Conservation (phyloP, 257 asterid genomes). For the Agastache rugosa region DNA sequence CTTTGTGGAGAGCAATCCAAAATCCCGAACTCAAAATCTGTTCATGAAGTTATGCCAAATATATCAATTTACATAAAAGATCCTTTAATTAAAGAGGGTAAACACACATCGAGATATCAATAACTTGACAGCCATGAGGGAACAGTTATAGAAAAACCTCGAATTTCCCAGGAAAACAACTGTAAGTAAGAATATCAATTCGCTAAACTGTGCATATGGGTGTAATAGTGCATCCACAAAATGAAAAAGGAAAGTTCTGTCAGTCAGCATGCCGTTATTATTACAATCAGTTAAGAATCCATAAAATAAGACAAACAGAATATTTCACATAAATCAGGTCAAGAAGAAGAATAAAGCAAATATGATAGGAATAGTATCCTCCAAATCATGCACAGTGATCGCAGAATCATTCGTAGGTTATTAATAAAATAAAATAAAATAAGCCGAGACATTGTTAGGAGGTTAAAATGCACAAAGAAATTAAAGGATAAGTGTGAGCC, state of each 20-base stretch:
- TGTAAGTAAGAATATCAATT: neutral
- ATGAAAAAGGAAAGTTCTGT: neutral
- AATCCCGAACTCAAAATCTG: neutral
- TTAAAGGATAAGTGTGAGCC: conserved; percentile 22
- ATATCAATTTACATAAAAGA: conserved; percentile 17
- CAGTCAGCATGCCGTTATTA: conserved; percentile 10
- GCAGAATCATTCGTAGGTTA: conserved; percentile 29
- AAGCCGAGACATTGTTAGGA: conserved; percentile 9
- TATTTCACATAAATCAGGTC: conserved; percentile 15
- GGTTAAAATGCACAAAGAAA: conserved; percentile 21
- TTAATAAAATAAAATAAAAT: neutral
- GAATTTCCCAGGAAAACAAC: conserved; percentile 14
- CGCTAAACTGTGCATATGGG: conserved; percentile 16
- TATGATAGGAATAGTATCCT: conserved; percentile 4
- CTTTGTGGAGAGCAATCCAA: conserved; percentile 16
- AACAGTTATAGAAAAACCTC: conserved; percentile 16
- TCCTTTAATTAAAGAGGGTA: conserved; percentile 25
- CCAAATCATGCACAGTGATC: conserved; percentile 25
- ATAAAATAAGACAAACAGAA: conserved; percentile 6
- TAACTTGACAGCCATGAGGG: conserved; percentile 20
- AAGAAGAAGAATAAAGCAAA: neutral
- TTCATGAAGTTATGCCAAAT: conserved; percentile 18
- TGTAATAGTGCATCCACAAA: conserved; percentile 18
- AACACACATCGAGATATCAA: conserved; percentile 11
- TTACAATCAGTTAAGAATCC: conserved; percentile 18